phyloP scores from a whole-genome alignment of 306 rosid genomes.

The Dalbergia oliveri region DNA sequence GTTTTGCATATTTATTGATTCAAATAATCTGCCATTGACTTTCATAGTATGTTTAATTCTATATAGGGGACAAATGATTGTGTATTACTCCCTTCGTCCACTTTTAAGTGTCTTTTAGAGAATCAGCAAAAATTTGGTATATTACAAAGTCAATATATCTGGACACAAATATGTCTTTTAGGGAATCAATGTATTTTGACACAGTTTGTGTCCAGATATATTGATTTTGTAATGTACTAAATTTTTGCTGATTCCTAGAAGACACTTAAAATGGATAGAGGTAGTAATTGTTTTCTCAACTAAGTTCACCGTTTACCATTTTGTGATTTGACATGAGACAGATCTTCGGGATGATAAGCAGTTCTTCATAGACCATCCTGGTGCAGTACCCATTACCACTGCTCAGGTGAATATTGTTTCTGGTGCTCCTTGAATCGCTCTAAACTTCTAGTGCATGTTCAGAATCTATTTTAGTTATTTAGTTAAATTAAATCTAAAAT shows the following conservation, averaged over 20 bases:
- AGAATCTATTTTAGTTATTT: background rate
- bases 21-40: background rate
- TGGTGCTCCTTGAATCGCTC: slow-evolving; percentile 2
- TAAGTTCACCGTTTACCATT: slow-evolving; percentile 9
- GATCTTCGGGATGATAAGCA: slow-evolving; percentile 99
- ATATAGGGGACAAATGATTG: slow-evolving; percentile 1
- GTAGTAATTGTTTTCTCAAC: background rate
- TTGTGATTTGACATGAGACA: slow-evolving; percentile 57
- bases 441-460: slow-evolving; percentile 5
- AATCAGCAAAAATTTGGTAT: no score
- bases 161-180: no score
- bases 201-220: no score
- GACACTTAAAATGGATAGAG: no score
- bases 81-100: background rate
- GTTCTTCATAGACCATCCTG: slow-evolving; percentile 93
- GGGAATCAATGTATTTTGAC: no score
- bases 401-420: slow-evolving; percentile 70
- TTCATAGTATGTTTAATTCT: slow-evolving; percentile 19
- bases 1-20: background rate
- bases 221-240: no score
- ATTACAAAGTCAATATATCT: no score
- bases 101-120: no score
- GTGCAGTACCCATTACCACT: slow-evolving; percentile 89
- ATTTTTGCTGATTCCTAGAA: no score
- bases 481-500: slow-evolving; percentile 26